phyloP scores from a whole-genome alignment of 495 filamentous ascomycete genomes.

The Aspergillus olivimuriae region DNA sequence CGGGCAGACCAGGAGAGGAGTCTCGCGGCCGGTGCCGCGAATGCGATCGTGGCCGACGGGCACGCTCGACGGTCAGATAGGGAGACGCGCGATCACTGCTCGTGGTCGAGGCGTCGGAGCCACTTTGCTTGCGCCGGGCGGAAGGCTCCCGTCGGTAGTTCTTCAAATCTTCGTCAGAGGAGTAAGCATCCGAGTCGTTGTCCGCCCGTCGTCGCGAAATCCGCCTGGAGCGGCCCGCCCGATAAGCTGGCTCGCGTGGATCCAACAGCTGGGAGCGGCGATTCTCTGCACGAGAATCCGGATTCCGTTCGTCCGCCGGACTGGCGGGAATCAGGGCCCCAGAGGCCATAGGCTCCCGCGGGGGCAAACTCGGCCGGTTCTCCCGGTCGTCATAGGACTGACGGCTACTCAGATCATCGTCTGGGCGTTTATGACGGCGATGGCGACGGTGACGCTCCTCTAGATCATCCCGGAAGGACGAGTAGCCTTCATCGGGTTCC shows the following conservation, averaged over 20 bases:
- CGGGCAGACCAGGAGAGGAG: background rate
- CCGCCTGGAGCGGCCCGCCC: constrained; percentile 20
- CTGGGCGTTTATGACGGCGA: constrained; percentile 22
- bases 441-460: constrained; percentile 19
- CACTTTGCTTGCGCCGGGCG: constrained; percentile 12
- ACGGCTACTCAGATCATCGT: constrained; percentile 15
- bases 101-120: constrained; percentile 16
- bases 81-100: constrained; percentile 6
- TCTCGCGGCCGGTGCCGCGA: constrained; percentile 16
- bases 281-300: too few species aligned
- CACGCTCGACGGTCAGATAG: constrained; percentile 5
- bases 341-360: background rate
- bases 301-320: too few species aligned
- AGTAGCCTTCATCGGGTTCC: constrained; percentile 35
- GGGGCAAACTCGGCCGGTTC: constrained; percentile 3
- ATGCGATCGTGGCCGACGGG: constrained; percentile 17
- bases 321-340: background rate
- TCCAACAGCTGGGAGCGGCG: too few species aligned
- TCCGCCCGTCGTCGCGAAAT: constrained; percentile 24
- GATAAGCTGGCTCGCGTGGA: constrained; percentile 9
- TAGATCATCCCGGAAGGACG: constrained; percentile 22
- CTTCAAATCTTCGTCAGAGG: constrained; percentile 34
- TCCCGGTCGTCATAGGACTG: constrained; percentile 26
- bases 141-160: constrained; percentile 30
- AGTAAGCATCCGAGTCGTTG: constrained; percentile 27